A percentile compares a stretch with the other conserved stretches of the same genome.
phyloP scores from a whole-genome alignment of 2,329 filamentous ascomycete species.

The Pseudonectria foliicola region DNA sequence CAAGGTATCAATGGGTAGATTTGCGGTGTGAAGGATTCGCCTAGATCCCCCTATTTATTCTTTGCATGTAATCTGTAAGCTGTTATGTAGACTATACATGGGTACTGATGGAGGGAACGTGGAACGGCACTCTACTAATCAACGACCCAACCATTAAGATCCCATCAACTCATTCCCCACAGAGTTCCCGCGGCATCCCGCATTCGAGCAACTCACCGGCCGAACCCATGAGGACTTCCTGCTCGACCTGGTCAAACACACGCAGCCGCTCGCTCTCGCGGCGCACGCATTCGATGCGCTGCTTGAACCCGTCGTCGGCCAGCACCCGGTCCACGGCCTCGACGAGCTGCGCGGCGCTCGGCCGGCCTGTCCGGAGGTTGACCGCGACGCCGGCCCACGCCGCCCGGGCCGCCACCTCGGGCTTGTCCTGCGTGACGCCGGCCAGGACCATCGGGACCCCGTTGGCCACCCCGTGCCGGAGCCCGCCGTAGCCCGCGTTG shows the following conservation, averaged over 20 bases:
- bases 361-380: slow-evolving; percentile 32
- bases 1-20: too few relatives aligned
- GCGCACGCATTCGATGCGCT: slow-evolving; percentile 23
- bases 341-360: slow-evolving; percentile 21
- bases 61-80: too few relatives aligned
- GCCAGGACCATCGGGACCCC: slow-evolving; percentile 42
- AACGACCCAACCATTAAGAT: too few relatives aligned
- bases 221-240: slow-evolving; percentile 12
- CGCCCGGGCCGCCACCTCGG: slow-evolving; percentile 33
- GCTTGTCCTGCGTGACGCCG: slow-evolving; percentile 34
- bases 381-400: slow-evolving; percentile 38
- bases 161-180: too few relatives aligned
- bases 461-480: slow-evolving; percentile 36
- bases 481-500: slow-evolving; percentile 43
- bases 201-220: slow-evolving; percentile 2
- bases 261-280: slow-evolving; percentile 27
- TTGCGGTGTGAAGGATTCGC: too few relatives aligned
- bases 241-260: slow-evolving; percentile 15
- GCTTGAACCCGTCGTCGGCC: slow-evolving; percentile 22
- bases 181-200: too few relatives aligned
- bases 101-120: too few relatives aligned
- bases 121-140: too few relatives aligned
- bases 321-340: slow-evolving; percentile 27
- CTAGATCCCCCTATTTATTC: too few relatives aligned
- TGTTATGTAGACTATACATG: too few relatives aligned